Base-by-base conservation (phyloP, 2,329 filamentous ascomycete species). In the Achaetomium macrosporum region DNA sequence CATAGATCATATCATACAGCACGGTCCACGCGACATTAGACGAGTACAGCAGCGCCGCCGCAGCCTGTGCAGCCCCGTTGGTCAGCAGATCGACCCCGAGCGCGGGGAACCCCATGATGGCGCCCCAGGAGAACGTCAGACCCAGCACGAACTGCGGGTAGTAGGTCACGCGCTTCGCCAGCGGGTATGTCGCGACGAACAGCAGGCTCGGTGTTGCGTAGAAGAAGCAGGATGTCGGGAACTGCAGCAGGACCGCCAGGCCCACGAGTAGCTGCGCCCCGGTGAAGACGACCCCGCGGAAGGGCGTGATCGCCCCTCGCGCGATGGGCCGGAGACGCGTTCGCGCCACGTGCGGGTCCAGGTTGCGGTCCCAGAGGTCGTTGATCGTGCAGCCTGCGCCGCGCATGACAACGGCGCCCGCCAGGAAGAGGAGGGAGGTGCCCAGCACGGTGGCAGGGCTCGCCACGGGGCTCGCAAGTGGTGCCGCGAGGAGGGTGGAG, bases 1-100 rank as follows among this genome's bases (percentile, higher is more conserved):
- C 90, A 68, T 95, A 95, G 31, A 95, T 90, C 82, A 93, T 95
- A 67, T 95, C 90, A 68, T 95, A 95, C 37, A 95, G 71, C 25
- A 95, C 78, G 0, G 89, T 95, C 90, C 90, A 95, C 3, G 88
- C 83, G 20, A 93, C 76, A 61, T 90, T 93, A 41, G 86, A 90
- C 11, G 79, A 72, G 66, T 95, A 95, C 45, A 95, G 72, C 53
- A 80, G 81, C 2, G 76, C 81, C 1, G 87, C 87, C 1, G 86
- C 83, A 4, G 77, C 73, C 53, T 88, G 66, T 2, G 87, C 86
- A 1, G 79, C 69, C 19, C 71, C 71, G 58, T 86, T 80, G 6
- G 79, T 71, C 12, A 92, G 68, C n/a, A 93, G 67, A 59, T 91
- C 87, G 35, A 93, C 72, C 1, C 88, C 88, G 2, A 95, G 75